These are phyloP conservation scores for Jackrogersella multiformis DNA, from an alignment of 495 filamentous ascomycete species.

Conservation along the genomic window DNA sequence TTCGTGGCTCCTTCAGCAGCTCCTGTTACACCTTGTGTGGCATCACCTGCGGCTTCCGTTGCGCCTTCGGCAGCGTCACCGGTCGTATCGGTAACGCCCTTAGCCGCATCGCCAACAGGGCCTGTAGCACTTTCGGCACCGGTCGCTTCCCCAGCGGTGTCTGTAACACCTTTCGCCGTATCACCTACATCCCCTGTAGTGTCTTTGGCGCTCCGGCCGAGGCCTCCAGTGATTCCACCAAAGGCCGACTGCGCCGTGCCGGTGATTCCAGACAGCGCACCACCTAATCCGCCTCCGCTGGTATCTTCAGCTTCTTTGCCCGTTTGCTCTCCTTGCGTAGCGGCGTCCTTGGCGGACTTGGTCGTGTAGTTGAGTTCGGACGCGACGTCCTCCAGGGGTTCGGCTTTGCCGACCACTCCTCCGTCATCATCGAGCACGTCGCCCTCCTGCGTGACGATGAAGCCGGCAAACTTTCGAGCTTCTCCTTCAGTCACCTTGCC, in stretches of 20 bases:
- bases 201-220: constrained; percentile 27
- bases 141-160: constrained; percentile 24
- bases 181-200: constrained; percentile 23
- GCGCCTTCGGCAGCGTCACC: constrained; percentile 16
- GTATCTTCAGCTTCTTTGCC: not conserved
- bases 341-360: constrained; percentile 26
- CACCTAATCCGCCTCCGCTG: constrained; percentile 11
- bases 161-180: constrained; percentile 23
- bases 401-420: constrained; percentile 66
- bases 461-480: constrained; percentile 63
- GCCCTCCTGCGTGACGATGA: constrained; percentile 66
- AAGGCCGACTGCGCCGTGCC: constrained; percentile 25
- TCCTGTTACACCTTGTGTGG: constrained; percentile 46
- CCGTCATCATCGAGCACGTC: constrained; percentile 71
- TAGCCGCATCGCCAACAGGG: constrained; percentile 14
- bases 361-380: constrained; percentile 43
- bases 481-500: constrained; percentile 70
- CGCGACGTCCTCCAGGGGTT: constrained; percentile 52
- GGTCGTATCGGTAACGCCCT: constrained; percentile 15
- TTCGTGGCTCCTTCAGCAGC: constrained; percentile 15
- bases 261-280: constrained; percentile 26
- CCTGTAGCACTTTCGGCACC: constrained; percentile 10
- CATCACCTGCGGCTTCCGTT: constrained; percentile 30
- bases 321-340: constrained; percentile 8
- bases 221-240: constrained; percentile 21